These are phyloP conservation scores for Raphidocelis subcapitata DNA, from an alignment of 139 green algal genomes.

Conservation along the genomic window DNA sequence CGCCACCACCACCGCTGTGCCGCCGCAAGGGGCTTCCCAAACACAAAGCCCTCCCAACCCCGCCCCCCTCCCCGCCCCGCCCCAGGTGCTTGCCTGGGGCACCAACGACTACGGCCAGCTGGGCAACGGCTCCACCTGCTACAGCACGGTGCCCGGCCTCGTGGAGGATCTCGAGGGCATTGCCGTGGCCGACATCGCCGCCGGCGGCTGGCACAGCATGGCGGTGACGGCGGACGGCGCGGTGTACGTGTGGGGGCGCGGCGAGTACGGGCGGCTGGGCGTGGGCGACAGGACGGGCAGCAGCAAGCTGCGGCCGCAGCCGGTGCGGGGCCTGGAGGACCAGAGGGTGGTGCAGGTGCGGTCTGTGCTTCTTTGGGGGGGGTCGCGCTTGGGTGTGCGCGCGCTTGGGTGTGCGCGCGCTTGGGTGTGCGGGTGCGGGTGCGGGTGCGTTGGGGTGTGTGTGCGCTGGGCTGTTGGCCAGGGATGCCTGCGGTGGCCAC, in stretches of 20 bases:
- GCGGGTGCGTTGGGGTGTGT: too few relatives aligned
- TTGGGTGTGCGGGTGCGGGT: too few relatives aligned
- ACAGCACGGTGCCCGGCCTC: conserved; percentile 41
- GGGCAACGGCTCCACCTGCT: conserved; percentile 78
- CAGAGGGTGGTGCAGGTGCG: conserved; percentile 17
- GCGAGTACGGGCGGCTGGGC: conserved; percentile 89
- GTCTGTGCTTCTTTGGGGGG: too few relatives aligned
- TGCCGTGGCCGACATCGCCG: conserved; percentile 69
- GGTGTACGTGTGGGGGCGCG: conserved; percentile 83
- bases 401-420: too few relatives aligned
- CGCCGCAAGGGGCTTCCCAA: too few relatives aligned
- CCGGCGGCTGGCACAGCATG: conserved; percentile 85
- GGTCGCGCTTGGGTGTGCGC: too few relatives aligned
- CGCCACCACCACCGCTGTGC: too few relatives aligned
- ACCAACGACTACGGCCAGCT: conserved; percentile 91
- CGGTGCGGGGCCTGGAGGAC: conserved; percentile 52
- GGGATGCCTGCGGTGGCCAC: too few relatives aligned
- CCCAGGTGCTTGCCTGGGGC: conserved; percentile 71
- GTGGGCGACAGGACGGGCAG: conserved; percentile 71
- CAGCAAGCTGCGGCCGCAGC: conserved; percentile 71
- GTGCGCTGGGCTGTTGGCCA: too few relatives aligned
- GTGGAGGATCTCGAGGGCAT: conserved; percentile 47
- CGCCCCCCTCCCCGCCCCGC: too few relatives aligned
- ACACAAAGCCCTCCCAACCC: too few relatives aligned
- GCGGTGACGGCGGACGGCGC: conserved; percentile 60